A percentile compares a stretch with the other conserved stretches of the same genome.
phyloP scores from a whole-genome alignment of 176 grass and related monocot species.

The Ananas comosus region DNA sequence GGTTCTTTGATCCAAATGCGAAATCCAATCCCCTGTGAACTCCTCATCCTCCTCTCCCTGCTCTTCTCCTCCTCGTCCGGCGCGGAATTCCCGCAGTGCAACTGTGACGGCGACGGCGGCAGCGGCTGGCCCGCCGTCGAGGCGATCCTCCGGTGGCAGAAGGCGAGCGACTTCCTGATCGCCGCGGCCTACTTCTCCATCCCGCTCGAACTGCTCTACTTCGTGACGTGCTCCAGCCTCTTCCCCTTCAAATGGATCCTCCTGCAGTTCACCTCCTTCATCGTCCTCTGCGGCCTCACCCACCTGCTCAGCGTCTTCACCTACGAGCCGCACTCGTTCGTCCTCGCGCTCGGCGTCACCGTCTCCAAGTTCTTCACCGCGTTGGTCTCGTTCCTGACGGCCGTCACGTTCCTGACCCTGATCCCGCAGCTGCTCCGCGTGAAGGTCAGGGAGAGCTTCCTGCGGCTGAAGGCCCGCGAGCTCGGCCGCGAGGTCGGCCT shows the following conservation, averaged over 20 bases:
- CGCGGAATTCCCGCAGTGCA: conserved; percentile 22
- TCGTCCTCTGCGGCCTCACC: conserved; percentile 90
- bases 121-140: conserved; percentile 51
- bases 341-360: conserved; percentile 68
- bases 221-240: conserved; percentile 60
- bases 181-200: conserved; percentile 86
- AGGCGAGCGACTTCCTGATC: conserved; percentile 93
- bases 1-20: neutral
- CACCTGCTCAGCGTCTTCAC: conserved; percentile 89
- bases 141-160: conserved; percentile 78
- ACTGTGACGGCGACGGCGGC: conserved; percentile 26
- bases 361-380: conserved; percentile 88
- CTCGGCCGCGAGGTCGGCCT: conserved; percentile 73
- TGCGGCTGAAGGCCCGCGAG: conserved; percentile 72
- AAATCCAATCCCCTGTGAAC: conserved; percentile 15
- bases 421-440: conserved; percentile 92
- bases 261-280: conserved; percentile 82
- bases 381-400: conserved; percentile 78
- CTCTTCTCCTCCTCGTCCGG: conserved; percentile 3
- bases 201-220: conserved; percentile 85
- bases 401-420: conserved; percentile 89
- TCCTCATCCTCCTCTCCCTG: conserved; percentile 12
- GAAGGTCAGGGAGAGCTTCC: conserved; percentile 85
- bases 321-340: conserved; percentile 79
- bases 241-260: conserved; percentile 96